Evolutionary conservation across 805 yeast species (phyloP).

Genomic region (Spencermartinsiella europaea): DNA sequence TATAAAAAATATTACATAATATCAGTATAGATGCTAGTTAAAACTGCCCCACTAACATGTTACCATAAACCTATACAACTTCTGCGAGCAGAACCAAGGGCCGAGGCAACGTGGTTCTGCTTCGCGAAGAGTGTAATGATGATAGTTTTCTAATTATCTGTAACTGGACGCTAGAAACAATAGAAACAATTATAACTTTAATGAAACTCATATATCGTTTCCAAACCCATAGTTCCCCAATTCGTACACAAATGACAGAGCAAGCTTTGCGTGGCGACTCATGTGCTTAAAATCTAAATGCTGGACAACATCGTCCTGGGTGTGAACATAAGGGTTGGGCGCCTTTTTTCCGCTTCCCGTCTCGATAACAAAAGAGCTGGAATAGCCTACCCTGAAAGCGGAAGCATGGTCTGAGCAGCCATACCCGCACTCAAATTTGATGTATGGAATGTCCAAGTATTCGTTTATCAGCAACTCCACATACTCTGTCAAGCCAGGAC

Average conservation of each 20-base stretch:
- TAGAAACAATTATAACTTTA: too few species aligned
- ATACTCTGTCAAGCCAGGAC: conserved; percentile 48
- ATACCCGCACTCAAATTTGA: conserved; percentile 75
- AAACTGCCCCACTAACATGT: too few species aligned
- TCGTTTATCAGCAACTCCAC: conserved; percentile 52
- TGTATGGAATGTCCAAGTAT: conserved; percentile 60
- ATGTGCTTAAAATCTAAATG: conserved; percentile 70
- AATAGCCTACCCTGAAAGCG: conserved; percentile 72
- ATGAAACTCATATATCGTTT: too few species aligned
- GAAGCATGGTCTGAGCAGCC: conserved; percentile 89
- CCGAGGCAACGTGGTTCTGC: too few species aligned
- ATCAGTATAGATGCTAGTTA: too few species aligned
- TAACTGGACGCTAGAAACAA: too few species aligned
- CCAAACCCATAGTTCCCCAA: conserved; percentile 37
- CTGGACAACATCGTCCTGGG: conserved; percentile 72
- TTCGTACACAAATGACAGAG: conserved; percentile 66
- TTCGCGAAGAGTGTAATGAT: too few species aligned
- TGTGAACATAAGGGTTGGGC: conserved; percentile 65
- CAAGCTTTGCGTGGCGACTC: conserved; percentile 69
- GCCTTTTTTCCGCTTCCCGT: conserved; percentile 53
- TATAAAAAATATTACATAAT: too few species aligned
- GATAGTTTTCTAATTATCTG: too few species aligned
- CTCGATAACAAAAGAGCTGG: conserved; percentile 75
- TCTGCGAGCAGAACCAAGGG: too few species aligned
- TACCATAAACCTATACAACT: too few species aligned